A percentile compares a stretch with the other conserved stretches of the same genome.
Conservation (phyloP, 2,329 filamentous ascomycete genomes). For the Ascochyta pisi region DNA sequence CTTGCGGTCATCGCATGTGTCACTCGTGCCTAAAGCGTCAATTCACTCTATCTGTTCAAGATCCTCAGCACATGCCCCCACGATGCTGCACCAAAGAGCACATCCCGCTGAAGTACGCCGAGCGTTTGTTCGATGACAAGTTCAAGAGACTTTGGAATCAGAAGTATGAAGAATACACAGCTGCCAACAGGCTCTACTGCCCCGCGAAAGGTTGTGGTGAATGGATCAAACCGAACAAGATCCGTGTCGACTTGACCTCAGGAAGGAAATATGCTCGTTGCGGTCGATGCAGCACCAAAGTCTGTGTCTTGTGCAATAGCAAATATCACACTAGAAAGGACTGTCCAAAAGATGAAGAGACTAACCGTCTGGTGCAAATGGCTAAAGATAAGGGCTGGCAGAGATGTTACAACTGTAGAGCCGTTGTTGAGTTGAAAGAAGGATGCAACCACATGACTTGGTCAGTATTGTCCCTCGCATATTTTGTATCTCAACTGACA, state of each 20-base stretch:
- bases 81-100: conserved; percentile 76
- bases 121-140: conserved; percentile 72
- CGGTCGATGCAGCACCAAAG: conserved; percentile 72
- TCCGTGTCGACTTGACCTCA: conserved; percentile 60
- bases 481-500: conserved; percentile 19
- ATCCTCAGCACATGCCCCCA: conserved; percentile 84
- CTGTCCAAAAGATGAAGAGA: conserved; percentile 75
- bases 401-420: conserved; percentile 75
- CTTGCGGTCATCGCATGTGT: conserved; percentile 84
- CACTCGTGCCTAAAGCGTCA: conserved; percentile 74
- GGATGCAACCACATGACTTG: conserved; percentile 91
- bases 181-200: conserved; percentile 79
- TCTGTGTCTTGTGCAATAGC: conserved; percentile 76
- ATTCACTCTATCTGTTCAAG: conserved; percentile 77
- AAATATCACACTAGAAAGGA: conserved; percentile 72
- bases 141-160: conserved; percentile 84
- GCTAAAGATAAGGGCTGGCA: conserved; percentile 75
- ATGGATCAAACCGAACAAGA: conserved; percentile 78
- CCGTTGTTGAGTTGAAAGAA: conserved; percentile 78
- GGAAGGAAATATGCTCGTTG: conserved; percentile 73
- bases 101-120: conserved; percentile 79
- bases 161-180: conserved; percentile 78
- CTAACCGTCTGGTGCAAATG: conserved; percentile 67
- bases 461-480: conserved; percentile 54
- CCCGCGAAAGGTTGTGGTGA: conserved; percentile 74